phyloP scores from a whole-genome alignment of 768 basidiomycete genomes.

The Collybia sp. region DNA sequence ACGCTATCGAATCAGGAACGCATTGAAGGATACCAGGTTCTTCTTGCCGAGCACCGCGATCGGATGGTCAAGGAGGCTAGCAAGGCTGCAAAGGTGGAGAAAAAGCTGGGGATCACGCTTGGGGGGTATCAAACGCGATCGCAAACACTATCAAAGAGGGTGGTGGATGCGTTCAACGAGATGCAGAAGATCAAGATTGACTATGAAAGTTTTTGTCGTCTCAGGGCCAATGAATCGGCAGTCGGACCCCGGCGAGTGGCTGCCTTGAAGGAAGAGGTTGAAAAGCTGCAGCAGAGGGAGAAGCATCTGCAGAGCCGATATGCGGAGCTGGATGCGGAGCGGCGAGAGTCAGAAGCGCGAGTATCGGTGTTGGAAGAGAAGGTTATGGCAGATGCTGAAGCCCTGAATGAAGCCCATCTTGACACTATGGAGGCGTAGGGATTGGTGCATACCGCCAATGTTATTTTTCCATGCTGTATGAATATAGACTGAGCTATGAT shows the following conservation, averaged over 20 bases:
- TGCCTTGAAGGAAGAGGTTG: constrained; percentile 84
- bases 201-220: constrained; percentile 70
- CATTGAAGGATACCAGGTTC: constrained; percentile 54
- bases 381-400: constrained; percentile 82
- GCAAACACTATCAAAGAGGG: constrained; percentile 55
- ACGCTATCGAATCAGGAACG: constrained; percentile 56
- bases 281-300: constrained; percentile 73
- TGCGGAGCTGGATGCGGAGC: constrained; percentile 74
- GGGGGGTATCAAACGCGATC: constrained; percentile 90
- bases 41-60: constrained; percentile 61
- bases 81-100: constrained; percentile 82
- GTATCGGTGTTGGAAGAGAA: constrained; percentile 74
- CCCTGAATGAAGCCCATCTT: constrained; percentile 71
- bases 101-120: constrained; percentile 80
- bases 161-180: constrained; percentile 66
- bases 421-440: constrained; percentile 50
- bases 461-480: constrained; percentile 10
- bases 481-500: background rate
- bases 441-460: constrained; percentile 10
- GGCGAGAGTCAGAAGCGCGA: constrained; percentile 52
- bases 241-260: constrained; percentile 76
- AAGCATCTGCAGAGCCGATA: constrained; percentile 75
- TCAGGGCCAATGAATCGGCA: constrained; percentile 68
- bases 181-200: constrained; percentile 66
- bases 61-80: constrained; percentile 76